Percentiles rank a stretch among this genome's conserved stretches.
phyloP scores from a whole-genome alignment of 495 filamentous ascomycete genomes.

The Hamigera avellanea region DNA sequence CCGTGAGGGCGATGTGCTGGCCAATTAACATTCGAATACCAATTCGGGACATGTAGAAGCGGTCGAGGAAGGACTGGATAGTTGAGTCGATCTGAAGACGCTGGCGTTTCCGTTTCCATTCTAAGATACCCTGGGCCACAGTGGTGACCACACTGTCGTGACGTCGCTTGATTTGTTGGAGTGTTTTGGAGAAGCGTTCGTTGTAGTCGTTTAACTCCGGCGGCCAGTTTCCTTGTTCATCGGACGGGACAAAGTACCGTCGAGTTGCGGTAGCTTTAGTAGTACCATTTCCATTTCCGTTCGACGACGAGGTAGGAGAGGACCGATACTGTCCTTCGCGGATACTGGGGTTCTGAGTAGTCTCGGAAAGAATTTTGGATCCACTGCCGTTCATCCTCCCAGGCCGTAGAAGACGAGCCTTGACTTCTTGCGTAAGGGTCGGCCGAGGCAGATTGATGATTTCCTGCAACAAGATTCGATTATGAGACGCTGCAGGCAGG shows the following conservation, averaged over 20 bases:
- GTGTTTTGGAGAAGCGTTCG: constrained; percentile 68
- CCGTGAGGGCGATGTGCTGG: constrained; percentile 92
- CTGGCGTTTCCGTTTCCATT: constrained; percentile 94
- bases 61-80: constrained; percentile 92
- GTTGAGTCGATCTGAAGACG: constrained; percentile 96
- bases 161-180: constrained; percentile 86
- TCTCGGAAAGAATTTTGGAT: constrained; percentile 62
- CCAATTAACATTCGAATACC: constrained; percentile 98
- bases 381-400: constrained; percentile 46
- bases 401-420: constrained; percentile 65
- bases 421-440: constrained; percentile 61
- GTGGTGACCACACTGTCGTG: constrained; percentile 97
- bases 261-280: constrained; percentile 32
- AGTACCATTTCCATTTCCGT: constrained; percentile 37
- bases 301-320: constrained; percentile 34
- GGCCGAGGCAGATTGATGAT: constrained; percentile 78
- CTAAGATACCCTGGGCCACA: constrained; percentile 85
- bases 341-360: constrained; percentile 83
- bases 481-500: not conserved
- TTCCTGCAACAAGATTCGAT: constrained; percentile 43
- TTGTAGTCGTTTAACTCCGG: constrained; percentile 94
- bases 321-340: constrained; percentile 79
- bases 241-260: constrained; percentile 85
- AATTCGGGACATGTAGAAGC: constrained; percentile 99
- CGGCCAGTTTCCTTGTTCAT: constrained; percentile 83